These are phyloP conservation scores for Polygonum aviculare DNA, from an alignment of 148 eudicot genomes.

Conservation along the genomic window DNA sequence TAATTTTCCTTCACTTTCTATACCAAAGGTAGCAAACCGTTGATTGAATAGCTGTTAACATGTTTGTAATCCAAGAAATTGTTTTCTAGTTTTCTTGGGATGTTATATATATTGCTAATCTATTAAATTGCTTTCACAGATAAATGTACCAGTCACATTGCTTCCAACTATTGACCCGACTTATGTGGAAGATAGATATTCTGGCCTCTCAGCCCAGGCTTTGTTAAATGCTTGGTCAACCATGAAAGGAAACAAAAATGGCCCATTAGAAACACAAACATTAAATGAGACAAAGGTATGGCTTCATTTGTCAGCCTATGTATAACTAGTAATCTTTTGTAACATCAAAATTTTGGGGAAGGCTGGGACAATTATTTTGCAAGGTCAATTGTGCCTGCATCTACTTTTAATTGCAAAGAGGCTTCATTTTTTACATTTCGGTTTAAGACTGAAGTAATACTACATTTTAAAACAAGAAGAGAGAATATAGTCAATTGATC, in stretches of 20 bases:
- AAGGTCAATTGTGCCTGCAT: not conserved
- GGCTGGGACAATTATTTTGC: not conserved
- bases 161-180: constrained; percentile 44
- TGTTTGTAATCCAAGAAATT: not conserved
- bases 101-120: not conserved
- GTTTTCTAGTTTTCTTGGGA: not conserved
- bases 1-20: constrained; percentile 46
- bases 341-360: not conserved
- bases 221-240: constrained; percentile 55
- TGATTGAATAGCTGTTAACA: not conserved
- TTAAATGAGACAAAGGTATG: constrained; percentile 11
- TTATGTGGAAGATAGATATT: constrained; percentile 60
- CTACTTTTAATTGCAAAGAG: not conserved
- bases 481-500: not conserved
- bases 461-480: not conserved
- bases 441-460: not conserved
- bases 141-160: constrained; percentile 39
- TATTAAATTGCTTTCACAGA: constrained; percentile 19
- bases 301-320: not conserved
- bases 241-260: constrained; percentile 30
- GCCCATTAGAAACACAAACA: not conserved
- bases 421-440: not conserved
- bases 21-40: constrained; percentile 37
- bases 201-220: constrained; percentile 44
- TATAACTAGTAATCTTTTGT: not conserved